These are phyloP conservation scores for Blastobotrys terrestris DNA, from an alignment of 805 yeast species.

Conservation along the genomic window DNA sequence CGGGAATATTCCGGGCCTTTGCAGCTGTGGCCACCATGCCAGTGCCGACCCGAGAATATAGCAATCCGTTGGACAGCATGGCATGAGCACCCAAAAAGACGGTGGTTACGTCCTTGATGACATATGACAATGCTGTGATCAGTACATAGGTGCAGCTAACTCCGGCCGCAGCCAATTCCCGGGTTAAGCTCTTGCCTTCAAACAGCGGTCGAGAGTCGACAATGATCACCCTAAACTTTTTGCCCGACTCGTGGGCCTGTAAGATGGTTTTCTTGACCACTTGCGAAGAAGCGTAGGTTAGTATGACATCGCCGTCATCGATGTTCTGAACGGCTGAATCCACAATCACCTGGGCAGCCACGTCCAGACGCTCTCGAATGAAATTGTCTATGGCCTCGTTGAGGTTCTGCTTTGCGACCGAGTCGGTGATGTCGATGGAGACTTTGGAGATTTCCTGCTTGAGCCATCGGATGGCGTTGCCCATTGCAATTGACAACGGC, in stretches of 20 bases:
- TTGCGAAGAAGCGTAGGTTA: conserved; percentile 83
- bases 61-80: conserved; percentile 88
- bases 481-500: conserved; percentile 91
- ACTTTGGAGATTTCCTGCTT: conserved; percentile 86
- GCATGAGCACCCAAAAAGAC: conserved; percentile 96
- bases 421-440: conserved; percentile 64
- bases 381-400: conserved; percentile 69
- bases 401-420: conserved; percentile 57
- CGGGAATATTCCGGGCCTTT: conserved; percentile 82
- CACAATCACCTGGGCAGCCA: conserved; percentile 76
- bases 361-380: conserved; percentile 75
- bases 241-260: conserved; percentile 52
- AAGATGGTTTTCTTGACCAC: conserved; percentile 73
- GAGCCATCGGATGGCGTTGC: conserved; percentile 95
- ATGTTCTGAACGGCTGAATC: conserved; percentile 76
- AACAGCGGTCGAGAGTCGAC: conserved; percentile 92
- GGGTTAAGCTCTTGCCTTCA: conserved; percentile 80
- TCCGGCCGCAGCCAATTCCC: conserved; percentile 53
- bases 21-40: conserved; percentile 92
- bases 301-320: conserved; percentile 65
- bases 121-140: conserved; percentile 71
- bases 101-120: conserved; percentile 79
- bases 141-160: conserved; percentile 73
- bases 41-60: conserved; percentile 91
- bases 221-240: conserved; percentile 69